Evolutionary conservation across 1,139 yeast genomes (phyloP).

Genomic region (Spathaspora sp.): DNA sequence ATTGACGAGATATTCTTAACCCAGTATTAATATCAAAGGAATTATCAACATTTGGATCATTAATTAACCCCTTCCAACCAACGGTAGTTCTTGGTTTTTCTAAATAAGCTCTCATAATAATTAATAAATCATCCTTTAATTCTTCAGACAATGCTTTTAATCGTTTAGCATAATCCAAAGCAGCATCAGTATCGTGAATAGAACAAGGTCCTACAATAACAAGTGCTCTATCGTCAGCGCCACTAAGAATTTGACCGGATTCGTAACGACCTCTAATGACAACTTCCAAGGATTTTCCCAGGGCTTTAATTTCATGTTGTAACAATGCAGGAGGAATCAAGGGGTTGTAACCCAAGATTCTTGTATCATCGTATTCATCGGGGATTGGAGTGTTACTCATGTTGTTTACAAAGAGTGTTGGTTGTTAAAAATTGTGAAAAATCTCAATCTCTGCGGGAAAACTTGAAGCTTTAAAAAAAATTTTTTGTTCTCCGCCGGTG

Average conservation of each 20-base stretch:
- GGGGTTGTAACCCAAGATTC: slow-evolving; percentile 93
- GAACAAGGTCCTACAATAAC: slow-evolving; percentile 96
- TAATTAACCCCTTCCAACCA: slow-evolving; percentile 98
- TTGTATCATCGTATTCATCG: slow-evolving; percentile 81
- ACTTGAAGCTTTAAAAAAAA: neutral
- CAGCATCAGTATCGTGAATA: slow-evolving; percentile 91
- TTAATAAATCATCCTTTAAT: slow-evolving; percentile 70
- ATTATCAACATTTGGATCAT: slow-evolving; percentile 95
- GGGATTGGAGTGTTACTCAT: slow-evolving; percentile 56
- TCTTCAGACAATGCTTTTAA: slow-evolving; percentile 60
- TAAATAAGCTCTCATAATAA: slow-evolving; percentile 95
- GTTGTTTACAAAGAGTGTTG: neutral
- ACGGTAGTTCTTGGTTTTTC: slow-evolving; percentile 99
- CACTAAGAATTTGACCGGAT: slow-evolving; percentile 68
- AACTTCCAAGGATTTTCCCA: slow-evolving; percentile 55
- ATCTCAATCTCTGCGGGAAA: neutral
- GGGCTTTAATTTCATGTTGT: slow-evolving; percentile 83
- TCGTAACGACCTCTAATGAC: slow-evolving; percentile 77
- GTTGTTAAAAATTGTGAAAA: neutral
- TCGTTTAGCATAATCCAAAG: slow-evolving; percentile 78
- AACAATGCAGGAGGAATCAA: slow-evolving; percentile 91
- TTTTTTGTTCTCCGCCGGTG: slow-evolving; percentile 1
- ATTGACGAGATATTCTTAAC: slow-evolving; percentile 79
- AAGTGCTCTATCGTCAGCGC: slow-evolving; percentile 76
- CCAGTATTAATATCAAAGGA: slow-evolving; percentile 95